phyloP scores from a whole-genome alignment of 257 asterid genomes.

The Scutellaria baicalensis region DNA sequence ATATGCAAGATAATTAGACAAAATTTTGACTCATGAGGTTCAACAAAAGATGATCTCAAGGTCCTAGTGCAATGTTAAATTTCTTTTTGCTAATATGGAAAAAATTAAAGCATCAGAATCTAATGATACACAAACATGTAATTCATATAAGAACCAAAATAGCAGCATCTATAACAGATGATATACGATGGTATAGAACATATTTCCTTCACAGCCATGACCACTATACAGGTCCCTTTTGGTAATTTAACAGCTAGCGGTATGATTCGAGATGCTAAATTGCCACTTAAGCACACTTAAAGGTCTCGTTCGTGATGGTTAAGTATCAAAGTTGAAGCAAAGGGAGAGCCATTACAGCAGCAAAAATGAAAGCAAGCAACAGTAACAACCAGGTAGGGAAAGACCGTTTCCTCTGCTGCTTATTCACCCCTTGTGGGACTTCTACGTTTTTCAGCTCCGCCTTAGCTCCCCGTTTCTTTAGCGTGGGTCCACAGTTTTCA shows the following conservation, averaged over 20 bases:
- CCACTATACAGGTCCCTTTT: constrained; percentile 27
- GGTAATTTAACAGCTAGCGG: neutral
- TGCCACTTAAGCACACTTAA: constrained; percentile 8
- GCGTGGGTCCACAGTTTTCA: constrained; percentile 25
- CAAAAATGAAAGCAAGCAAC: constrained; percentile 60
- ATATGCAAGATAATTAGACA: too few species aligned
- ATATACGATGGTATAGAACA: constrained; percentile 7
- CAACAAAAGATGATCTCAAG: neutral
- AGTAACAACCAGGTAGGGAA: constrained; percentile 70
- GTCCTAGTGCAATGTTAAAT: neutral
- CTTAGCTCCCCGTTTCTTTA: constrained; percentile 38
- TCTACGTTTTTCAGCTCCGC: constrained; percentile 32
- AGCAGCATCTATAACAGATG: neutral
- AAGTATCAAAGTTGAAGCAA: constrained; percentile 62
- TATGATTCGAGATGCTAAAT: constrained; percentile 11
- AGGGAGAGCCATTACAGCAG: constrained; percentile 87
- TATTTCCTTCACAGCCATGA: constrained; percentile 25
- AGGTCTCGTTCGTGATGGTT: neutral
- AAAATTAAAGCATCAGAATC: neutral
- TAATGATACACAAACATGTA: neutral
- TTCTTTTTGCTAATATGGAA: neutral
- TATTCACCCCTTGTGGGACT: constrained; percentile 35
- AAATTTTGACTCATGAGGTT: too few species aligned
- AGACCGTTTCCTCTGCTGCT: constrained; percentile 36
- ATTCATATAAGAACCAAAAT: neutral